These are phyloP conservation scores for Talaromyces piceae DNA, from an alignment of 2,329 filamentous ascomycete genomes.

Conservation along the genomic window DNA sequence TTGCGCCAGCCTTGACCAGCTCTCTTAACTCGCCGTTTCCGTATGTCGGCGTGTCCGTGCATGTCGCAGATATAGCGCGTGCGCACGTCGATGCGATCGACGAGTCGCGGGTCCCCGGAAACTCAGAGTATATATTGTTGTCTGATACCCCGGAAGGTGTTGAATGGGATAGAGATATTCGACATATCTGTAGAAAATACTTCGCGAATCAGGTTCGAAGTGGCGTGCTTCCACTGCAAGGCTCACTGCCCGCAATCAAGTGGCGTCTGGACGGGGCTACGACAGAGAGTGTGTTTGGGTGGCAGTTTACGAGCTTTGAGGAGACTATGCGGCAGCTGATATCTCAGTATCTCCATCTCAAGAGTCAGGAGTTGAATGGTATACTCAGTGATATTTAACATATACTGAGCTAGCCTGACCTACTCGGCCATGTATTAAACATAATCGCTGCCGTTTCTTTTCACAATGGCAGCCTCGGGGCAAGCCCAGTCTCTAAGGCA, in stretches of 20 bases:
- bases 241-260: neutral
- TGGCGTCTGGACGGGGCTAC: slow-evolving; percentile 1
- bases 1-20: neutral
- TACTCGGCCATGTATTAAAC: no score
- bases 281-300: slow-evolving; percentile 3
- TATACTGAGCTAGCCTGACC: no score
- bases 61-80: slow-evolving; percentile 2
- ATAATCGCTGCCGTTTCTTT: no score
- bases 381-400: no score
- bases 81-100: slow-evolving; percentile 4
- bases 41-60: slow-evolving; percentile 1
- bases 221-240: neutral
- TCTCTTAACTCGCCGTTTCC: neutral
- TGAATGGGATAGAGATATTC: slow-evolving; percentile 1
- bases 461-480: no score
- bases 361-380: no score
- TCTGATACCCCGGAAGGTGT: slow-evolving; percentile 3
- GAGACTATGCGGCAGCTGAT: slow-evolving; percentile 5
- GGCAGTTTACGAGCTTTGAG: neutral
- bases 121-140: slow-evolving; percentile 2
- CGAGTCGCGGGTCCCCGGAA: neutral
- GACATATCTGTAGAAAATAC: neutral
- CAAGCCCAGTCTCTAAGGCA: no score
- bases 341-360: neutral
- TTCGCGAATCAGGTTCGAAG: neutral